Evolutionary conservation across 352 stramenopile species (phyloP), one percentile per base, ranked within the genome.

Genomic region (Phytophthora aleatoria): DNA sequence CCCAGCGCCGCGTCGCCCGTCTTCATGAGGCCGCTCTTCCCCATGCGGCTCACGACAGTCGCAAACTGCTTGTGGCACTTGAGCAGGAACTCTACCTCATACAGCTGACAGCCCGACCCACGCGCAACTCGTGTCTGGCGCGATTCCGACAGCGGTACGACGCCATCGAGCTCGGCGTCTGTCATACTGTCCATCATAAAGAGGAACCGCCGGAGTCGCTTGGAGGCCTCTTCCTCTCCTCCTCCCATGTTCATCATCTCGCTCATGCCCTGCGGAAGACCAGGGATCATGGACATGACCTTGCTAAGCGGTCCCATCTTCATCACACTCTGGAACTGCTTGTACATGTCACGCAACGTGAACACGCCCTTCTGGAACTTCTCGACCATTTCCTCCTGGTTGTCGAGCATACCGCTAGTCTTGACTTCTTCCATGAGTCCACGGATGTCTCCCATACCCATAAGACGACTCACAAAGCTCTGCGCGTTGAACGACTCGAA

Each of bases 111-210:
- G 27, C 96, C 96, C 5, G 92, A 97, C 11, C 96, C 97, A 36
- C 85, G 81, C 6, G 96, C 96, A 56, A 99, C 95, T 27, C 95
- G 93, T 35, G 70, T 73, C 59, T 96, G 85, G 28, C 85, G 83
- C 30, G 85, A 87, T 27, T 85, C 68, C 11, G 81, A 81, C 3
- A 96, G 64, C 51, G 78, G 70, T 30, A 90, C 81, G n/a, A 92
- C 51, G 26, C 89, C 97, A 71, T 99, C 98, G 2, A 99, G 83
- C 71, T 99, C 96, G 1, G 91, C 91, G 60, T 98, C 91, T 4
- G 92, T 98, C 97, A 99, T 99, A 62, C 83, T 98, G 73, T 99
- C 97, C 96, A 99, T 99, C 85, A 99, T 99, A 81, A 97, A 99
- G 69, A 99, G 86, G 78, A 99, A 99, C 45, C 94, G 95, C 50